phyloP scores from a whole-genome alignment of 495 filamentous ascomycete genomes.

The Aspergillus bridgeri region DNA sequence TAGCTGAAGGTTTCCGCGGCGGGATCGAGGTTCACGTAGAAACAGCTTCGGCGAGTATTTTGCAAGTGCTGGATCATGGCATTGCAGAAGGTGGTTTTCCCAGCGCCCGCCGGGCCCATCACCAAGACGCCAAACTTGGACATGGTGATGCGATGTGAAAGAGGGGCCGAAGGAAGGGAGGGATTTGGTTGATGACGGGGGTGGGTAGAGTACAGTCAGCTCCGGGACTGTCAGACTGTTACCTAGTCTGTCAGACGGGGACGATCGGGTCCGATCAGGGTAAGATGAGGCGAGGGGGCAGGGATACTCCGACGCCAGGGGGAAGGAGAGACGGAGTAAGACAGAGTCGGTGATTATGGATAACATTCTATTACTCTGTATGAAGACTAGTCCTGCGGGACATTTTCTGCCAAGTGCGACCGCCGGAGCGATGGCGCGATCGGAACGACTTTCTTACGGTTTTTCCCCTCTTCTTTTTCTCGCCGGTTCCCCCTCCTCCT shows the following conservation, averaged over 20 bases:
- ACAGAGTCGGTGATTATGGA: no score
- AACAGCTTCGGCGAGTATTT: slow-evolving; percentile 82
- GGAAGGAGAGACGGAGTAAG: no score
- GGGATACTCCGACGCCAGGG: no score
- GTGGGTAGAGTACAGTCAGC: background rate
- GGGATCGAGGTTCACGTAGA: slow-evolving; percentile 97
- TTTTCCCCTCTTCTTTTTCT: slow-evolving; percentile 16
- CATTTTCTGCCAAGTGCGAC: slow-evolving; percentile 18
- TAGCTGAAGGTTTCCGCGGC: slow-evolving; percentile 91
- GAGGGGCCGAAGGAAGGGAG: background rate
- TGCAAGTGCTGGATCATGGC: slow-evolving; percentile 88
- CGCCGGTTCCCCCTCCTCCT: slow-evolving; percentile 6
- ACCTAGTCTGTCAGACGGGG: background rate
- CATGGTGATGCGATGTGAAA: slow-evolving; percentile 48
- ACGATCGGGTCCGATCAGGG: background rate
- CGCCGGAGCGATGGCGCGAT: slow-evolving; percentile 29
- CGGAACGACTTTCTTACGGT: slow-evolving; percentile 27
- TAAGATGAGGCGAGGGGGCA: background rate
- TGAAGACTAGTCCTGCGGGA: no score
- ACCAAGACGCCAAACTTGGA: slow-evolving; percentile 93
- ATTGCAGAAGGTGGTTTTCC: slow-evolving; percentile 94
- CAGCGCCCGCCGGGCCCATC: slow-evolving; percentile 87
- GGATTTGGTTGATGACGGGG: background rate
- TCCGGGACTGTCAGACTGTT: no score
- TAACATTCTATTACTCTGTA: no score